Evolutionary conservation across 169 alveolate genomes (phyloP).

Genomic region (Plasmodium billcollinsi): DNA sequence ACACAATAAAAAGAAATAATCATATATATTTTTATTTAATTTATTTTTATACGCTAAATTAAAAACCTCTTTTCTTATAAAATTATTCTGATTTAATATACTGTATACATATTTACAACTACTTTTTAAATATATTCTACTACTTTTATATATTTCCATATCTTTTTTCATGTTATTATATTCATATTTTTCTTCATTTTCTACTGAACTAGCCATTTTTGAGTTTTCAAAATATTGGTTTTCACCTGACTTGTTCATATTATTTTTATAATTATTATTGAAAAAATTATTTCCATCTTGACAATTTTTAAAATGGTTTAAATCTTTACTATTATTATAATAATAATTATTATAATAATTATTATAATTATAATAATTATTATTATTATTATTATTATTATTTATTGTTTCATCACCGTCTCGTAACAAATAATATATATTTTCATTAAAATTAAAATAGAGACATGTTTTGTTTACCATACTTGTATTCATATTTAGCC

Average conservation of each 20-base stretch:
- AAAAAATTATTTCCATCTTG: background rate
- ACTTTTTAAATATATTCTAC: slow-evolving; percentile 20
- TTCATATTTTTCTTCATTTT: background rate
- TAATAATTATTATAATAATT: background rate
- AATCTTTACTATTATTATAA: background rate
- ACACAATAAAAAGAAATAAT: slow-evolving; percentile 61
- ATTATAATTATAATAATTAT: background rate
- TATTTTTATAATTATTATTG: background rate
- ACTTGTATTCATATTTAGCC: slow-evolving; percentile 65
- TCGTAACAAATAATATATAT: slow-evolving; percentile 24
- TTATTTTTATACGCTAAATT: slow-evolving; percentile 28
- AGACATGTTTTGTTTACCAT: slow-evolving; percentile 50
- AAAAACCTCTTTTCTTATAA: slow-evolving; percentile 26
- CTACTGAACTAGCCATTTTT: background rate
- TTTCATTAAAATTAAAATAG: slow-evolving; percentile 51
- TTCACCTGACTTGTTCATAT: background rate
- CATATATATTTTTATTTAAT: slow-evolving; percentile 56
- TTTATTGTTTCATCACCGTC: slow-evolving; percentile 4
- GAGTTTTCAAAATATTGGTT: background rate
- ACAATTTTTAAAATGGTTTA: background rate
- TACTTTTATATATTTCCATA: background rate
- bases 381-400: background rate
- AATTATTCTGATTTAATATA: slow-evolving; percentile 42
- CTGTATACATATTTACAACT: slow-evolving; percentile 13
- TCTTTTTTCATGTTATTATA: background rate